These are phyloP conservation scores for Clonostachys sp. DNA, from an alignment of 2,329 filamentous ascomycete genomes.

Conservation along the genomic window DNA sequence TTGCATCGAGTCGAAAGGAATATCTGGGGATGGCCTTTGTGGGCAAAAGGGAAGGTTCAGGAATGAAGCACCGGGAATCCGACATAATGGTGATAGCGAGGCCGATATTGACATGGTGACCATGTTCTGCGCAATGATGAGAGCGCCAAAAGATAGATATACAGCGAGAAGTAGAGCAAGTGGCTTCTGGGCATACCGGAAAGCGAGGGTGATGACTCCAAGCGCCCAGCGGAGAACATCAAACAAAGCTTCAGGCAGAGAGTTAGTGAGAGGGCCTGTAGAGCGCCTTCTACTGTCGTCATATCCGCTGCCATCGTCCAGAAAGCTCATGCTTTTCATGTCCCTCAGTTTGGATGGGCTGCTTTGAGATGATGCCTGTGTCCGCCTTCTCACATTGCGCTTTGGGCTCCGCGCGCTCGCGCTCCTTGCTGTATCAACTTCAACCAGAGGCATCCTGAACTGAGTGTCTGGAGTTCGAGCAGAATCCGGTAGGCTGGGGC, in stretches of 20 bases:
- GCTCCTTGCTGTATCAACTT: constrained; percentile 18
- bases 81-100: constrained; percentile 65
- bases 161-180: constrained; percentile 57
- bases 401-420: background rate
- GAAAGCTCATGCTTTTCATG: constrained; percentile 11
- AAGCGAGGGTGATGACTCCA: constrained; percentile 52
- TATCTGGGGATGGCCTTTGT: background rate
- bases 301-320: constrained; percentile 8
- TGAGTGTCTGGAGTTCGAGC: constrained; percentile 37
- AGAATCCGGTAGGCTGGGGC: constrained; percentile 25
- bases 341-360: background rate
- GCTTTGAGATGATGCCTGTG: background rate
- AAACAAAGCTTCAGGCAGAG: constrained; percentile 30
- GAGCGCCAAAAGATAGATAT: constrained; percentile 54
- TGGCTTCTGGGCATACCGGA: constrained; percentile 60
- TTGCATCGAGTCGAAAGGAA: constrained; percentile 6
- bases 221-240: constrained; percentile 41
- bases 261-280: constrained; percentile 19
- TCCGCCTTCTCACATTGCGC: background rate
- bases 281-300: constrained; percentile 7
- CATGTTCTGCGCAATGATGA: constrained; percentile 58
- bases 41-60: constrained; percentile 63
- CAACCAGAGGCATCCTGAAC: constrained; percentile 47
- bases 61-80: constrained; percentile 59
- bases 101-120: constrained; percentile 55